A percentile compares a stretch with the other conserved stretches of the same genome.
Conservation (phyloP, 164 flowering plant genomes). For the Paratinospora sagittata region DNA sequence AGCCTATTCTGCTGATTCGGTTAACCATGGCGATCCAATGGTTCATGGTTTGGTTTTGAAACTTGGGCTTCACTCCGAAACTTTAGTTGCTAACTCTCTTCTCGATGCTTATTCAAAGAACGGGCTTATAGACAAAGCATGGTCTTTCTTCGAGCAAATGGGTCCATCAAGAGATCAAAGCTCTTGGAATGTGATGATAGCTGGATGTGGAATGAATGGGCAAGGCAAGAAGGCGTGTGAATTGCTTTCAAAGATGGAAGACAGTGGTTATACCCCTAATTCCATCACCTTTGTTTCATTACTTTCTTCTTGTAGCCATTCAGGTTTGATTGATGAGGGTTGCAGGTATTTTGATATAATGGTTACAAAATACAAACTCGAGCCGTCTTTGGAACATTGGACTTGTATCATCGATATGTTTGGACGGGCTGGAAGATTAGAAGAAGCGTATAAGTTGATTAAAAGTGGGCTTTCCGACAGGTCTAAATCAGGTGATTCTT, state of each 20-base stretch:
- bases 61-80: conserved; percentile 23
- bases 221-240: conserved; percentile 27
- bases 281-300: conserved; percentile 32
- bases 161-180: conserved; percentile 25
- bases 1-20: conserved; percentile 18
- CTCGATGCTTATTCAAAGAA: conserved; percentile 33
- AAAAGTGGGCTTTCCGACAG: conserved; percentile 13
- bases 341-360: conserved; percentile 25
- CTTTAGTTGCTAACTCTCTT: conserved; percentile 25
- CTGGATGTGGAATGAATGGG: conserved; percentile 35
- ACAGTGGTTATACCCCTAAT: conserved; percentile 24
- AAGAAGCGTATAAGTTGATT: conserved; percentile 31
- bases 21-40: conserved; percentile 18
- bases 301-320: conserved; percentile 38
- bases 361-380: conserved; percentile 23
- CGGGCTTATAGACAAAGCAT: conserved; percentile 26
- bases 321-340: conserved; percentile 29
- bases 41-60: conserved; percentile 26
- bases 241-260: conserved; percentile 22
- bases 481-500: conserved; percentile 3
- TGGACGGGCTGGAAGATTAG: conserved; percentile 35
- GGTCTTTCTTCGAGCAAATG: conserved; percentile 26
- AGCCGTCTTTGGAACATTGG: conserved; percentile 31
- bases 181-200: conserved; percentile 42
- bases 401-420: conserved; percentile 38